phyloP scores from a whole-genome alignment of 139 green algal species.

The Gonium pectorale region DNA sequence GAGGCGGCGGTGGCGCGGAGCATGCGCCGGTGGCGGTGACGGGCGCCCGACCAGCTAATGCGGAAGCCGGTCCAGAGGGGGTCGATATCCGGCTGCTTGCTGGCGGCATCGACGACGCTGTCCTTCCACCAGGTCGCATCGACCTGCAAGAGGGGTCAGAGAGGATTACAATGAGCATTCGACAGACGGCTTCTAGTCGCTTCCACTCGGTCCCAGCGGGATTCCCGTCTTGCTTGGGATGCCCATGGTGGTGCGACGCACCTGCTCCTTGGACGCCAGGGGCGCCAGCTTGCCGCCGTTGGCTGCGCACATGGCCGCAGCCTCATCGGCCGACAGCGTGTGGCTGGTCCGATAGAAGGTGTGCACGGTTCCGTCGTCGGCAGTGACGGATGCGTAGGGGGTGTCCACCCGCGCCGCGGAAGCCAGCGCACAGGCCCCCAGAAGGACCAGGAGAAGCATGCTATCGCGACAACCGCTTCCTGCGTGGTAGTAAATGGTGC shows the following conservation, averaged over 20 bases:
- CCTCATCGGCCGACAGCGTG: not conserved
- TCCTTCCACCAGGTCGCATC: too few species aligned
- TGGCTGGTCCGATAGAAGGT: not conserved
- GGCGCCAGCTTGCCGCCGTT: not conserved
- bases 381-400: not conserved
- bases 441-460: too few species aligned
- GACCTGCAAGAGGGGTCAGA: too few species aligned
- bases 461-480: too few species aligned
- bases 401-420: too few species aligned
- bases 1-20: not conserved
- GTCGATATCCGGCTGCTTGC: not conserved
- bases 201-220: too few species aligned
- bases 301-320: not conserved
- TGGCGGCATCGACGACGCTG: slow-evolving; percentile 20
- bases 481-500: too few species aligned
- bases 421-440: too few species aligned
- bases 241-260: not conserved
- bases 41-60: slow-evolving; percentile 6
- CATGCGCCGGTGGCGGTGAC: slow-evolving; percentile 8
- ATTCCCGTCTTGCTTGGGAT: too few species aligned
- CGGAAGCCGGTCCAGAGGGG: slow-evolving; percentile 33
- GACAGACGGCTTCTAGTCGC: too few species aligned
- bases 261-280: not conserved
- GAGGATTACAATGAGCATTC: too few species aligned
- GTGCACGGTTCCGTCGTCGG: not conserved